A percentile compares a stretch with the other conserved stretches of the same genome.
Conservation (phyloP, 2,329 filamentous ascomycete genomes). For the Intubia oerlemansii region DNA sequence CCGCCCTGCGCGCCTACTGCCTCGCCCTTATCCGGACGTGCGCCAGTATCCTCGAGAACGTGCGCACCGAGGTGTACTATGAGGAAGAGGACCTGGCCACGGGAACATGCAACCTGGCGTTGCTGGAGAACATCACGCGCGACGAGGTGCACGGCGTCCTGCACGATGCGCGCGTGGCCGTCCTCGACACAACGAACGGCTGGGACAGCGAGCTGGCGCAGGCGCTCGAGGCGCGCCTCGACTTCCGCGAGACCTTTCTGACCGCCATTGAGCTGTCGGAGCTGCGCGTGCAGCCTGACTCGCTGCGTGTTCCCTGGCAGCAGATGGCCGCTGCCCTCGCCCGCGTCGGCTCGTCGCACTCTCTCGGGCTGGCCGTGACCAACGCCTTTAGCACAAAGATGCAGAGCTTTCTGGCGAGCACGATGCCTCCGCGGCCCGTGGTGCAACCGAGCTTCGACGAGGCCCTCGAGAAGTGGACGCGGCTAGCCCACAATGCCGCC, state of each 20-base stretch:
- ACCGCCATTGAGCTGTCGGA: conserved; percentile 26
- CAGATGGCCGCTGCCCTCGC: conserved; percentile 28
- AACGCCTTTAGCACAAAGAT: conserved; percentile 80
- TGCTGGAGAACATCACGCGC: conserved; percentile 43
- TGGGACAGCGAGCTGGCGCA: conserved; percentile 19
- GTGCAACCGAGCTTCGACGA: conserved; percentile 55
- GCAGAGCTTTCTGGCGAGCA: conserved; percentile 80
- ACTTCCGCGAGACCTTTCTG: conserved; percentile 44
- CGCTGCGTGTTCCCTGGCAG: conserved; percentile 28
- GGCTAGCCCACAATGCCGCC: conserved; percentile 49
- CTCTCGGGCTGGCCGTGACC: conserved; percentile 41
- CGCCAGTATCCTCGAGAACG: conserved; percentile 52
- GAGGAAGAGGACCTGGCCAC: conserved; percentile 98
- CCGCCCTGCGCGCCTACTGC: conserved; percentile 67
- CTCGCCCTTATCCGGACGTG: conserved; percentile 68
- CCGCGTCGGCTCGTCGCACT: conserved; percentile 28
- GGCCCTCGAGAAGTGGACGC: conserved; percentile 46
- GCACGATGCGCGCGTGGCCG: conserved; percentile 27
- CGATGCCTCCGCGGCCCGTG: conserved; percentile 79
- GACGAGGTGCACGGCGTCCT: conserved; percentile 33
- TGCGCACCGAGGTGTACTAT: conserved; percentile 72
- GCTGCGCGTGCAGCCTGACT: conserved; percentile 22
- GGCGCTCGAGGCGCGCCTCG: conserved; percentile 43
- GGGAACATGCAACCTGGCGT: conserved; percentile 63
- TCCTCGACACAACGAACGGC: conserved; percentile 20